Evolutionary conservation across 768 basidiomycete species (phyloP), one percentile per base, ranked within the genome.

Genomic region (Lentinula sp.): DNA sequence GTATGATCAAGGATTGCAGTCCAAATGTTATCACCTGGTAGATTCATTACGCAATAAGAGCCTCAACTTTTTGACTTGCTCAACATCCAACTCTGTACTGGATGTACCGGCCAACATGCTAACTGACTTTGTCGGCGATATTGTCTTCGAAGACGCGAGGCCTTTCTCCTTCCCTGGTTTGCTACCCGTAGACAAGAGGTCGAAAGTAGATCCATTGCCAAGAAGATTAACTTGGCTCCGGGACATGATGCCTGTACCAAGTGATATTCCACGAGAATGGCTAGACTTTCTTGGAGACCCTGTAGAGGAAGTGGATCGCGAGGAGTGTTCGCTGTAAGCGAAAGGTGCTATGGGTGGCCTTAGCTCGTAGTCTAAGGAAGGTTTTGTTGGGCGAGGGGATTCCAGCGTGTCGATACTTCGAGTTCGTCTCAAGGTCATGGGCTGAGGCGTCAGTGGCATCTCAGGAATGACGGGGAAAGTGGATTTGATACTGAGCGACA

Each of bases 21-120:
- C 56, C 49, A 34, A 32, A 23, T 3, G 46, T 18, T 67, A 76
- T 62, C 71, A 94, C 91, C 79, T 83, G 1, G 95, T 93, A n/a
- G 87, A 81, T 73, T 98, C 97, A 66, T 97, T 97, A 60, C 97
- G 78, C 23, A 99, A 77, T 65, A 97, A 71, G 62, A 98, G 75
- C 61, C 94, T 77, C 61, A 99, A 71, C 72, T 94, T 95, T 75
- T 97, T 97, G 48, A 95, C 79, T 37, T 84, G 79, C 64, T 91
- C 93, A 0, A 96, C 76, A n/a, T 95, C 93, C 43, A 98, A 78
- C n/a, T 81, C 74, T 4, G 82, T 84, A 64, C 87, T 92, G 11
- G 86, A 89, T 31, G 85, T 83, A 2, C 83, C 79, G 1, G 81
- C 78, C 15, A 96, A 75, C 57, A 89, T 77, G 61, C 80, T 85